Conservation (phyloP, 306 rosid genomes). For the Quercus bicolor region DNA sequence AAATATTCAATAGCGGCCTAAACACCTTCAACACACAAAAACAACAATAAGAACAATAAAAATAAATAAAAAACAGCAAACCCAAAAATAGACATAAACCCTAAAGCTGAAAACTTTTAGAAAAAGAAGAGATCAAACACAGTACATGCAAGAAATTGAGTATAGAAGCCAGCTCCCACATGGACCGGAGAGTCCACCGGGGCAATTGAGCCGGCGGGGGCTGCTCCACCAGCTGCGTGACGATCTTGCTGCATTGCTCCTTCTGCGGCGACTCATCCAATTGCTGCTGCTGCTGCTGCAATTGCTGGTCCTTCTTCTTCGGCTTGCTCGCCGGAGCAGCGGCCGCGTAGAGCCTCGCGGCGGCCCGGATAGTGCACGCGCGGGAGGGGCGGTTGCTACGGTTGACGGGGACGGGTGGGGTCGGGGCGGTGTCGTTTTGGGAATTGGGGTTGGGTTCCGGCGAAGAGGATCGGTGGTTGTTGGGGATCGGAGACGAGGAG, state of each 20-base stretch:
- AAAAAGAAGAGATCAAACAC: slow-evolving; percentile 22
- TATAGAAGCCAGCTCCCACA: slow-evolving; percentile 96
- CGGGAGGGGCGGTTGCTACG: slow-evolving; percentile 93
- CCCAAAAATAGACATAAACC: slow-evolving; percentile 22
- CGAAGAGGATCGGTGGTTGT: slow-evolving; percentile 54
- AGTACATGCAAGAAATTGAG: slow-evolving; percentile 89
- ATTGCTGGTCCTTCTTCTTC: slow-evolving; percentile 28
- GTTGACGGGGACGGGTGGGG: slow-evolving; percentile 20
- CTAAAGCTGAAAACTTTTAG: slow-evolving; percentile 20
- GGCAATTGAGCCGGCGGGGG: slow-evolving; percentile 78
- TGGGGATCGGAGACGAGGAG: slow-evolving; percentile 51
- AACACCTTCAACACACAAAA: slow-evolving; percentile 53
- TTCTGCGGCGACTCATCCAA: slow-evolving; percentile 31
- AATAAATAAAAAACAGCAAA: not conserved
- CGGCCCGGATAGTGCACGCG: slow-evolving; percentile 88
- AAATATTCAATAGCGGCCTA: slow-evolving; percentile 79
- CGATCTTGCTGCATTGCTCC: slow-evolving; percentile 80
- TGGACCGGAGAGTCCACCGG: slow-evolving; percentile 82
- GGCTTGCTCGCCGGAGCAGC: slow-evolving; percentile 41
- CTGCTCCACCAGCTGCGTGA: slow-evolving; percentile 69
- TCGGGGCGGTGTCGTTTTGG: slow-evolving; percentile 32
- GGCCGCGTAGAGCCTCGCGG: slow-evolving; percentile 53
- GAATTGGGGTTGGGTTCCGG: slow-evolving; percentile 33
- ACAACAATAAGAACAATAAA: not conserved
- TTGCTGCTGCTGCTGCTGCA: slow-evolving; percentile 19